A percentile compares a stretch with the other conserved stretches of the same genome.
Evolutionary conservation across 148 eudicot genomes (phyloP).

Genomic region (Tetragonia tetragonoides): DNA sequence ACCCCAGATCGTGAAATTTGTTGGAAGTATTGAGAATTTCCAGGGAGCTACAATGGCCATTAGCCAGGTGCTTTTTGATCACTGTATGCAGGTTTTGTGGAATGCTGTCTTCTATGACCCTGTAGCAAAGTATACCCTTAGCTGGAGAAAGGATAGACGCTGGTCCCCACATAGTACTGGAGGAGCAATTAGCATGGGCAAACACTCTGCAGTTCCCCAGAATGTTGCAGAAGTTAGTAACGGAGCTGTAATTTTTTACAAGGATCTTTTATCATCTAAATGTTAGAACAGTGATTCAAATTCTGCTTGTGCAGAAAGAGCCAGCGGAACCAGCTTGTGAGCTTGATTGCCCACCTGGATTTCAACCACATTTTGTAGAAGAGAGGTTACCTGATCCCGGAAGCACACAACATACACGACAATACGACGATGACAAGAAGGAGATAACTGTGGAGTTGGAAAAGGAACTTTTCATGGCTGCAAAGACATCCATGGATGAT

Average conservation of each 20-base stretch:
- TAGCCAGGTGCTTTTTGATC: constrained; percentile 45
- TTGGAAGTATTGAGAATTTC: constrained; percentile 71
- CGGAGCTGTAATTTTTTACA: constrained; percentile 39
- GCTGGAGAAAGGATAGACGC: constrained; percentile 67
- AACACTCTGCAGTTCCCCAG: constrained; percentile 2
- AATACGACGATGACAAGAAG: constrained; percentile 25
- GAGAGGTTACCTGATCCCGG: constrained; percentile 15
- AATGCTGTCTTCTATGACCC: constrained; percentile 75
- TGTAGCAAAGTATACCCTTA: constrained; percentile 43
- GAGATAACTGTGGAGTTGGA: constrained; percentile 45
- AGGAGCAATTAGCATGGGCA: constrained; percentile 11
- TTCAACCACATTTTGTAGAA: constrained; percentile 36
- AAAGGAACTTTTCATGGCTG: constrained; percentile 56
- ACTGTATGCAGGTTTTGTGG: constrained; percentile 81
- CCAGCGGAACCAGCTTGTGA: constrained; percentile 47
- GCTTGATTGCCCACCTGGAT: constrained; percentile 87
- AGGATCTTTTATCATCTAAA: not conserved
- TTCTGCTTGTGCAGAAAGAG: constrained; percentile 30
- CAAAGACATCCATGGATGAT: constrained; percentile 40
- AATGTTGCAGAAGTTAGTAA: constrained; percentile 9
- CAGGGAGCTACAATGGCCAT: constrained; percentile 38
- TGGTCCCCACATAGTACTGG: constrained; percentile 39
- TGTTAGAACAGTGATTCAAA: constrained; percentile 5
- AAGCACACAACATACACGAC: constrained; percentile 3
- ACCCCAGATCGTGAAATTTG: constrained; percentile 37